Evolutionary conservation across 1,284 basidiomycete species (phyloP), one percentile per base, ranked within the genome.

Genomic region (Stygiomarasmius scandens): DNA sequence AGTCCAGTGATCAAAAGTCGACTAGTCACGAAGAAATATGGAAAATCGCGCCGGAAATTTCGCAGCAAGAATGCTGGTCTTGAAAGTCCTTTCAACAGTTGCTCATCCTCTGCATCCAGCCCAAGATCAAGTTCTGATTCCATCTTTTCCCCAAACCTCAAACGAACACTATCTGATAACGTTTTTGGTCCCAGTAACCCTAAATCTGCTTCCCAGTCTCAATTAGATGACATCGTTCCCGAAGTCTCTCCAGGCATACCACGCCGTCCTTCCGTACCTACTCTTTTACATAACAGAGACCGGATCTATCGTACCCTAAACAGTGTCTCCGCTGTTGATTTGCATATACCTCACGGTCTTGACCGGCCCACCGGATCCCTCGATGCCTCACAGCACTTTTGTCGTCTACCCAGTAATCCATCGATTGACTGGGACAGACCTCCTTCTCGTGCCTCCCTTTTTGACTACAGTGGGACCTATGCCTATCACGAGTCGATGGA

Each of bases 361-460:
- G 20, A 36, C 32, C 54, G 59, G 10, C 52, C 60, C 43, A 61
- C 60, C 3, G 54, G 61, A 47, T 41, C 34, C 16, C 19, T 27
- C 20, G 19, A 52, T 43, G 50, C 24, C 49, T 61, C 36, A 43
- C 36, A 43, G 45, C 60, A 55, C 61, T 25, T 56, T 61, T 56
- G 58, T 62, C 57, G 49, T 67, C 60, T 57, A 59, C 55, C 60
- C 47, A 34, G 51, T 47, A 44, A 56, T 46, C 25, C 58, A 24
- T 52, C 49, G 60, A 63, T 77, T n/a, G 72, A 79, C 59, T 79
- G 79, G 63, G 74, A 79, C 47, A 64, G 76, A 19, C 74, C 77
- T 41, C 77, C 78, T n/a, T 77, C 77, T 24, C 74, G 77, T 59
- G 68, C 77, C 58, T 68, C 67, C 36, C 57, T 71, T n/a, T 72